Base-by-base conservation (phyloP, 1,284 basidiomycete genomes). In the Blastosporella zonata region DNA sequence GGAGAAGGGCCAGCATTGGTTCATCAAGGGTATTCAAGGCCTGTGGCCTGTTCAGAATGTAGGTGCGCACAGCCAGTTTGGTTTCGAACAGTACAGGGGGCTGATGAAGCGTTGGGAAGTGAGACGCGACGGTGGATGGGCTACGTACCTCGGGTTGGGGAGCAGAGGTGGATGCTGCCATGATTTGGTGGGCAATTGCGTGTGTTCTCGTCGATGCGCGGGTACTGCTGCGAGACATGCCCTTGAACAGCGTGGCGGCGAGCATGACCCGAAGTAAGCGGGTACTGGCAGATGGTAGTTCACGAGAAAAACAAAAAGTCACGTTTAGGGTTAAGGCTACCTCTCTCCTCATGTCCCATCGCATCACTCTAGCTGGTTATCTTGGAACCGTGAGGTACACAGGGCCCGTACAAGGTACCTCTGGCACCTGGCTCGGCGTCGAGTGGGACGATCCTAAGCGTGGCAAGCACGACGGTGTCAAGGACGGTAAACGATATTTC, bases 401-500 rank as follows among this genome's bases (percentile, higher is more conserved):
- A 5, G 93, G 93, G 2, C 56, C 67, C 1, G 82, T 96, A 12
- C 70, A 81, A 12, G 78, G 78, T 15, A 82, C 88, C 0, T 62
- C 67, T 6, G 90, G 88, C 8, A 58, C 68, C 12, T 99, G 96
- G 95, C 77, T 95, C 3, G 96, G 96, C 10, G 79, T 98, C 43
- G 95, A 98, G 70, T 99, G 95, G 91, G 96, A 99, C 61, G 84
- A 93, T 61, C 75, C 85, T 4, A 52, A 64, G 1, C 78, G 90
- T 45, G 95, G 95, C 21, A 96, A 90, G 67, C 94, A 98, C 64
- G 81, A 87, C 57, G 96, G 96, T 9, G 65, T 74, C 48, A 90
- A 89, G 64, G 83, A 90, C 55, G 89, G 84, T 28, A 79, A 73
- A 47, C 75, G 74, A 28, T 95, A 97, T 67, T 99, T 98, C 64